Conservation (phyloP, 2,329 filamentous ascomycete genomes). For the Cyphellophora attinorum region DNA sequence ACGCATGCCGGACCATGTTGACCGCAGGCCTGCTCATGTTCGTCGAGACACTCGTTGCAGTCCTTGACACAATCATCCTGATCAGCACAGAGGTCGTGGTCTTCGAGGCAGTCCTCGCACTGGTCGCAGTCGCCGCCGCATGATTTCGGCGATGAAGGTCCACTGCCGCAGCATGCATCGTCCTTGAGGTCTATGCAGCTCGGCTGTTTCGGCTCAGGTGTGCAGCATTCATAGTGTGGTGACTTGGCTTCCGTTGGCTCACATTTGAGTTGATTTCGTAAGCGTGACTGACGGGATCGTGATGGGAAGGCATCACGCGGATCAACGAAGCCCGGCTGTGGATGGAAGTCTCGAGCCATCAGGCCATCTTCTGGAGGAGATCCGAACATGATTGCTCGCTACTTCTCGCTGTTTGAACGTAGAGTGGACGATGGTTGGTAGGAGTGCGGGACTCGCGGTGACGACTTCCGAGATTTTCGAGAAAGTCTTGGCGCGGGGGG, state of each 20-base stretch:
- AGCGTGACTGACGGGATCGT: conserved; percentile 10
- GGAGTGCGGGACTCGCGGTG: neutral
- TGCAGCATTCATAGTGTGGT: conserved; percentile 8
- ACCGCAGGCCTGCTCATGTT: conserved; percentile 9
- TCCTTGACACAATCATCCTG: conserved; percentile 10
- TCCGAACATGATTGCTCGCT: conserved; percentile 11
- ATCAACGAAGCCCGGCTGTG: conserved; percentile 12
- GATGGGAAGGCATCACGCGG: conserved; percentile 12
- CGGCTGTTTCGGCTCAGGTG: neutral
- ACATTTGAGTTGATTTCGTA: conserved; percentile 7
- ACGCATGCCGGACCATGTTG: conserved; percentile 11
- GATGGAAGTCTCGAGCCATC: conserved; percentile 15
- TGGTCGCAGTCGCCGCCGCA: conserved; percentile 4
- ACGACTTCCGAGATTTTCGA: no score
- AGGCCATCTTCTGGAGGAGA: conserved; percentile 10
- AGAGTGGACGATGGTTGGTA: no score
- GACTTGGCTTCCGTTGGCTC: conserved; percentile 7
- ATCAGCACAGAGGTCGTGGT: conserved; percentile 16
- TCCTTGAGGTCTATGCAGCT: neutral
- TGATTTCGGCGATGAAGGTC: conserved; percentile 3
- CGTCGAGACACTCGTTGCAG: conserved; percentile 15
- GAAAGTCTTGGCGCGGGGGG: no score
- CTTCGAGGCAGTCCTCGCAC: conserved; percentile 15
- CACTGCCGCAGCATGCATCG: conserved; percentile 3
- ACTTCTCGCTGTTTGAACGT: no score